Evolutionary conservation across 345 rosid species (phyloP).

Genomic region (Citrus hindsii): DNA sequence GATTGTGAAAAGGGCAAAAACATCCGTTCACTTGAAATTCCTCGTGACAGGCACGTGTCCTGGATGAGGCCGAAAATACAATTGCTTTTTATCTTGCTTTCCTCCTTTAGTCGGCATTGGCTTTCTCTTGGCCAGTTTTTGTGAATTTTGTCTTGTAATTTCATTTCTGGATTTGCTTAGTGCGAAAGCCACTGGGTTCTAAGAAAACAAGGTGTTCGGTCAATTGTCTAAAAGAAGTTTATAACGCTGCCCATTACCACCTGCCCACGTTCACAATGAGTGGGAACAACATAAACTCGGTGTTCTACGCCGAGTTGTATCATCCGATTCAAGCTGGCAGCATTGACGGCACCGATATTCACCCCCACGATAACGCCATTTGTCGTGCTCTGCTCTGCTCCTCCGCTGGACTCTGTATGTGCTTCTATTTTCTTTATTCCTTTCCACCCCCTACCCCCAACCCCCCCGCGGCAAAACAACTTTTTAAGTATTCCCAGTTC

Average conservation of each 20-base stretch:
- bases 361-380: constrained; percentile 76
- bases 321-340: constrained; percentile 97
- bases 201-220: not conserved
- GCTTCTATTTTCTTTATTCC: not conserved
- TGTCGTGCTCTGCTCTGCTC: constrained; percentile 86
- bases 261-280: constrained; percentile 10
- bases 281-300: constrained; percentile 44
- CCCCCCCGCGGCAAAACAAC: no score
- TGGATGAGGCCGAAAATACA: no score
- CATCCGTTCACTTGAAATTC: no score
- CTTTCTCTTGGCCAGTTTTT: no score
- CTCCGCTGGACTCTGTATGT: constrained; percentile 69
- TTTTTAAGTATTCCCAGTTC: not conserved
- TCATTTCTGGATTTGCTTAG: no score
- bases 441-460: not conserved
- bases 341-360: constrained; percentile 85
- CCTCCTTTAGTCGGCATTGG: no score
- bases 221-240: not conserved
- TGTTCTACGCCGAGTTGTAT: constrained; percentile 80
- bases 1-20: no score
- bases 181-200: not conserved
- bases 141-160: no score
- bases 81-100: no score
- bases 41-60: no score
- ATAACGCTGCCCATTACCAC: not conserved